Conservation (phyloP, 495 filamentous ascomycete species). For the Penicillium tannophilum region DNA sequence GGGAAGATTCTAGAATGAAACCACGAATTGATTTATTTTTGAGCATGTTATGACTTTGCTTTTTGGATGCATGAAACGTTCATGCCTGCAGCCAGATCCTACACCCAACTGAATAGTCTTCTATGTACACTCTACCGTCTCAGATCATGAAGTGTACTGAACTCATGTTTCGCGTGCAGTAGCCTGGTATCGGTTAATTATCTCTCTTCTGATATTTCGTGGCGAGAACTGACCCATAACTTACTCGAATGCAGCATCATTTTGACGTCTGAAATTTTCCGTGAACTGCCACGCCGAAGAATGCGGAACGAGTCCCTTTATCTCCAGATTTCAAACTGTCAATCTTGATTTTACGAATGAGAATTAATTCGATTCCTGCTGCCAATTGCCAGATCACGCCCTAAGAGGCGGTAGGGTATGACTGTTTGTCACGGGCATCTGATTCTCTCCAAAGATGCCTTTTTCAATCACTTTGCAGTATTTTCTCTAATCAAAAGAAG, state of each 20-base stretch:
- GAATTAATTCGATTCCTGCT: neutral
- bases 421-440: neutral
- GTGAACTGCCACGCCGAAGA: constrained; percentile 20
- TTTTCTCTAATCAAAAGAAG: neutral
- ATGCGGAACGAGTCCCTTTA: constrained; percentile 9
- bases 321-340: neutral
- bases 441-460: too few relatives aligned
- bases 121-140: too few relatives aligned
- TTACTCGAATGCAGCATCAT: constrained; percentile 1
- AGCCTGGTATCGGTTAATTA: too few relatives aligned
- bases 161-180: too few relatives aligned
- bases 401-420: too few relatives aligned
- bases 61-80: too few relatives aligned
- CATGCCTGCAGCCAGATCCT: too few relatives aligned
- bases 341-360: neutral
- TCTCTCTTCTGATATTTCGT: too few relatives aligned
- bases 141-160: too few relatives aligned
- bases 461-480: neutral
- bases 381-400: too few relatives aligned
- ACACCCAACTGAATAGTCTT: too few relatives aligned
- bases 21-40: constrained; percentile 12
- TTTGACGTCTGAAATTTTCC: constrained; percentile 5
- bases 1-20: constrained; percentile 37
- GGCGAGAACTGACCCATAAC: neutral
- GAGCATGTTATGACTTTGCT: neutral